Conservation (phyloP, 805 yeast species). For the Wickerhamiella occidentalis region DNA sequence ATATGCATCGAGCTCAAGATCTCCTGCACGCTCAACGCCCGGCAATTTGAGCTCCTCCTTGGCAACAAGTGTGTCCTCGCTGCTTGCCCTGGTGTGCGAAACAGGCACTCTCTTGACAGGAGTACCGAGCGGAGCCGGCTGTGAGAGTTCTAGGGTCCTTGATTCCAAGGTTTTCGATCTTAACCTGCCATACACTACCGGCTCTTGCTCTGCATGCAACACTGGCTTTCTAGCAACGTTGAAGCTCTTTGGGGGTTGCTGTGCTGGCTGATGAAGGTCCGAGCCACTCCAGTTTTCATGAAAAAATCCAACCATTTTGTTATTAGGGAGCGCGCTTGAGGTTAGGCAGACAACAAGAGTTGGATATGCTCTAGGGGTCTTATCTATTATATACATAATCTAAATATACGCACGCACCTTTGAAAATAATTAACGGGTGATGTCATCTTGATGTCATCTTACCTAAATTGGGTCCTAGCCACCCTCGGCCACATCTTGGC, state of each 20-base stretch:
- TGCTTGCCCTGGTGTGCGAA: background rate
- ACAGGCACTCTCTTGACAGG: constrained; percentile 5
- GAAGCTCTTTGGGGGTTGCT: background rate
- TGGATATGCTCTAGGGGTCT: background rate
- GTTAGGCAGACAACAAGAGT: too few species aligned
- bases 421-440: background rate
- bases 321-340: too few species aligned
- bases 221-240: constrained; percentile 9
- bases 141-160: constrained; percentile 1
- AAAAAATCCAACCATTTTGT: constrained; percentile 4
- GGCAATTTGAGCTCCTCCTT: background rate
- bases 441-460: background rate
- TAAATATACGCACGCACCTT: background rate
- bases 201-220: background rate
- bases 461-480: background rate
- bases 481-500: background rate
- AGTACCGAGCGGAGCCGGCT: background rate
- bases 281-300: constrained; percentile 11
- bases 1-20: constrained; percentile 6
- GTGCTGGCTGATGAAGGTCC: background rate
- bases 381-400: background rate
- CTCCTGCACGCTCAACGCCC: background rate
- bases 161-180: constrained; percentile 1
- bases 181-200: background rate
- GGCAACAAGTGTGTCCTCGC: background rate